Base-by-base conservation (phyloP, 176 grass and related monocot species). In the Carex parvula region DNA sequence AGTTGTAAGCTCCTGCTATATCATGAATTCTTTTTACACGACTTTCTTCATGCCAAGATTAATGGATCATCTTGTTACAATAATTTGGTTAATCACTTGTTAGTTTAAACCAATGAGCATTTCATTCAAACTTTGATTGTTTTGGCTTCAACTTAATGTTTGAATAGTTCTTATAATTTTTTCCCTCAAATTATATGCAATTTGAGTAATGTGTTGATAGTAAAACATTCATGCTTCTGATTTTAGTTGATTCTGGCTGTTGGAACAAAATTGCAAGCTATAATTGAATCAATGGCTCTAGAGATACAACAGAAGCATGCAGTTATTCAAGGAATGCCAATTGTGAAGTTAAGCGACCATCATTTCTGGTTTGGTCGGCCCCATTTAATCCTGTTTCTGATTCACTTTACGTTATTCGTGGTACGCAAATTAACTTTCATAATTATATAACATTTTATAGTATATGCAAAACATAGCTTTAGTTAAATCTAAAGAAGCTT, bases 341-440 rank as follows among this genome's bases (percentile, higher is more conserved):
- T 94, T 82, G 92, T 98, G 50, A 88, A 94, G 76, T 84, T 98
- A 62, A 91, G 87, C 42, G 90, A 98, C 84, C 83, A 91, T 30
- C 84, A 91, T 91, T 98, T 98, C 46, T 98, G 92, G 95, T 93
- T 98, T 4, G 86, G 95, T 66, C 87, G 82, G 62, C 95, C 95
- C 53, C 86, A 64, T 7, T 86, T 94, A 18, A 81, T 98, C 89
- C 90, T 94, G 42, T 88, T 89, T 64, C 90, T 98, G 54, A 91
- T 98, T 84, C 92, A 92, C 81, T 94, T 98, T 2, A 83, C 89
- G 60, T 92, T 89, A 73, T 98, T 98, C 63, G 92, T 92, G 89
- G 95, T 97, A 68, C 58, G 86, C 37, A 64, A 68, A 84, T 8
- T 11, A 81, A 7, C 1, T 64, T 48, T 4, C 1, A 1, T 26